Base-by-base conservation (phyloP, 2,329 filamentous ascomycete genomes). In the Zymoseptoria crescenta region DNA sequence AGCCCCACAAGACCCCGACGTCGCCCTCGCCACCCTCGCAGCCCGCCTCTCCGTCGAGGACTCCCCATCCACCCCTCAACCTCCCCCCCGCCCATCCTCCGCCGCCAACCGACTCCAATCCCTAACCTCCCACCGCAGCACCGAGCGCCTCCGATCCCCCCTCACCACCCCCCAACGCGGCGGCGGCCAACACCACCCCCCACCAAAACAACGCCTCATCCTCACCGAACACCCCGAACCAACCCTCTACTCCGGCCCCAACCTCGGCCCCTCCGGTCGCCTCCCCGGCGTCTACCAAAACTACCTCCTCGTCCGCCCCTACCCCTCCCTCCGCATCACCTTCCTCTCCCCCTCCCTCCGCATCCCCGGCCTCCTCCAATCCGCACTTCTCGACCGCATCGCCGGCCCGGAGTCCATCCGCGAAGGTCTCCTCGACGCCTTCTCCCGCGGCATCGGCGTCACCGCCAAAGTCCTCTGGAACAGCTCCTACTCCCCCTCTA, bases 321-420 rank as follows among this genome's bases (percentile, higher is more conserved):
- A 83, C 63, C 86, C 87, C 0, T 85, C 79, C 41, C 76, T 89
- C 0, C 80, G 82, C 1, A 84, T 89, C 55, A 79, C 88, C 0
- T 89, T 89, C 69, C 86, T 86, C 2, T 87, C 84, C 1, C 86
- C 86, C 0, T 81, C 83, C 1, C 79, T 89, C 28, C 81, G 86
- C 2, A 81, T 88, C 0, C 86, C 86, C 0, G 86, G 86, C 0
- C 86, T 88, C 54, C 74, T 89, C 0, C 76, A 78, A 62, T 75
- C 73, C 9, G 73, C 74, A 55, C 72, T 79, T 56, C 68, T 78
- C 35, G 73, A 75, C 21, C 74, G 76, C 52, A 70, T 79, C n/a
- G 75, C 73, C 27, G 76, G 75, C 4, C 70, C 75, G 0, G 52
- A 64, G 13, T 66, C 69, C 10, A 70, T 77, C 1, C 70, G 74